A percentile compares a stretch with the other conserved stretches of the same genome.
Conservation (phyloP, 1,284 basidiomycete genomes). For the Puccinia coronata region DNA sequence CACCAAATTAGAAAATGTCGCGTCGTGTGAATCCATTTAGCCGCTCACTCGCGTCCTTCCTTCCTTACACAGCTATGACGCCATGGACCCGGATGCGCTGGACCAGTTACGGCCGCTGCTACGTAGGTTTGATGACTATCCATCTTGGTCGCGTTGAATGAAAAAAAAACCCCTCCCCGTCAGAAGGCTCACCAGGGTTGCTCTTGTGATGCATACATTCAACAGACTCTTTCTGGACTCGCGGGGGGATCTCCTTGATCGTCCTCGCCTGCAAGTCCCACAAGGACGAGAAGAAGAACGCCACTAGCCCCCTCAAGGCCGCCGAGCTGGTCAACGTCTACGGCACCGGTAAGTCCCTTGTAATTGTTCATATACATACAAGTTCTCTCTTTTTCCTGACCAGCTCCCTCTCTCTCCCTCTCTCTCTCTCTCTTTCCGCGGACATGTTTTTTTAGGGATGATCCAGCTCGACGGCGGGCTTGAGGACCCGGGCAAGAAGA, state of each 20-base stretch:
- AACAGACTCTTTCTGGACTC: slow-evolving; percentile 56
- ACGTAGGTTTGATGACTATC: slow-evolving; percentile 32
- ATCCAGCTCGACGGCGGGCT: slow-evolving; percentile 56
- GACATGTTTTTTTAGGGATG: slow-evolving; percentile 52
- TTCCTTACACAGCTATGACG: slow-evolving; percentile 55
- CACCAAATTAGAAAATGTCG: too few relatives aligned
- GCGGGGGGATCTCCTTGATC: slow-evolving; percentile 55
- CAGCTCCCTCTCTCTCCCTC: not conserved
- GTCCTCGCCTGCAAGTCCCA: slow-evolving; percentile 57
- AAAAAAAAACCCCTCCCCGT: not conserved
- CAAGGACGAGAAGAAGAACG: slow-evolving; percentile 47
- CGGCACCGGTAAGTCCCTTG: slow-evolving; percentile 42
- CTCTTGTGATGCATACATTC: not conserved
- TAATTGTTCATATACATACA: not conserved
- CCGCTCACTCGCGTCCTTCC: too few relatives aligned
- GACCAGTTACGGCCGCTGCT: slow-evolving; percentile 52
- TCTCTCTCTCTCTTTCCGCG: too few relatives aligned
- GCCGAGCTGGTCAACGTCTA: slow-evolving; percentile 55
- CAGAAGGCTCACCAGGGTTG: not conserved
- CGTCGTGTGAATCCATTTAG: not conserved
- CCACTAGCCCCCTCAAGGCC: slow-evolving; percentile 53
- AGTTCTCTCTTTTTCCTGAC: not conserved
- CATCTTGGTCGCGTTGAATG: too few relatives aligned
- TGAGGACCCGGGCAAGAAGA: slow-evolving; percentile 54
- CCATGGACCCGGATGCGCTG: slow-evolving; percentile 53